Percentiles rank a stretch among this genome's conserved stretches.
These are phyloP conservation scores for Neohortaea acidophila DNA, from an alignment of 495 filamentous ascomycete species.

Conservation along the genomic window DNA sequence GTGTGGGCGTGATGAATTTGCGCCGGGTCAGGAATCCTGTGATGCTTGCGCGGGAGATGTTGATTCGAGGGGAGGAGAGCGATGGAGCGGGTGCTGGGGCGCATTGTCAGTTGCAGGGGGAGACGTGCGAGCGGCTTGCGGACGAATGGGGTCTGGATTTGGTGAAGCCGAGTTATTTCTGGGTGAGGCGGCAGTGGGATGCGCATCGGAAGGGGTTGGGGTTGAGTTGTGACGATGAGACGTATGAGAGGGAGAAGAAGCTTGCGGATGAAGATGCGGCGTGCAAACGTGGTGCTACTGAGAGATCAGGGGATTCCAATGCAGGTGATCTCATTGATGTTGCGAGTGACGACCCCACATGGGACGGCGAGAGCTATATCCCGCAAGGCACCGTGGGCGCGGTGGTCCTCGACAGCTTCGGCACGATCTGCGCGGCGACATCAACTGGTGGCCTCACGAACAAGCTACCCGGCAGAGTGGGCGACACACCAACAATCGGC, in stretches of 20 bases:
- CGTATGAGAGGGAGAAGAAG: slow-evolving; percentile 10
- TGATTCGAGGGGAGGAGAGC: slow-evolving; percentile 44
- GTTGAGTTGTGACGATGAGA: slow-evolving; percentile 4
- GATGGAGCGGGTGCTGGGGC: slow-evolving; percentile 34
- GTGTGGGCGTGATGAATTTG: slow-evolving; percentile 58
- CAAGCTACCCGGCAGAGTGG: slow-evolving; percentile 70
- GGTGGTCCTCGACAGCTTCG: slow-evolving; percentile 59
- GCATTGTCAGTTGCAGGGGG: slow-evolving; percentile 54
- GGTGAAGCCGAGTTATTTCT: slow-evolving; percentile 59
- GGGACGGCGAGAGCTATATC: slow-evolving; percentile 43
- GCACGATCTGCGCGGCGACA: slow-evolving; percentile 62
- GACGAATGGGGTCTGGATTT: slow-evolving; percentile 51
- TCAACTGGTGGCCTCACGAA: slow-evolving; percentile 84
- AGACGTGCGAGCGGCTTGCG: slow-evolving; percentile 51
- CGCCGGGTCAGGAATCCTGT: slow-evolving; percentile 66
- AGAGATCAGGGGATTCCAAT: neutral
- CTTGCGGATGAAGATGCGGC: neutral
- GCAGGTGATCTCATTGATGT: neutral
- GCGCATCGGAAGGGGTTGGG: slow-evolving; percentile 56
- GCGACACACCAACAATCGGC: slow-evolving; percentile 74
- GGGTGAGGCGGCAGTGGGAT: slow-evolving; percentile 64
- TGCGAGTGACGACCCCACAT: slow-evolving; percentile 17
- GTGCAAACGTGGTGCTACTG: too few relatives aligned
- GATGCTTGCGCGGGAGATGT: slow-evolving; percentile 52
- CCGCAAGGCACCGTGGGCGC: slow-evolving; percentile 77